Conservation (phyloP, 129 eudicot species). For the Tagetes erecta region DNA sequence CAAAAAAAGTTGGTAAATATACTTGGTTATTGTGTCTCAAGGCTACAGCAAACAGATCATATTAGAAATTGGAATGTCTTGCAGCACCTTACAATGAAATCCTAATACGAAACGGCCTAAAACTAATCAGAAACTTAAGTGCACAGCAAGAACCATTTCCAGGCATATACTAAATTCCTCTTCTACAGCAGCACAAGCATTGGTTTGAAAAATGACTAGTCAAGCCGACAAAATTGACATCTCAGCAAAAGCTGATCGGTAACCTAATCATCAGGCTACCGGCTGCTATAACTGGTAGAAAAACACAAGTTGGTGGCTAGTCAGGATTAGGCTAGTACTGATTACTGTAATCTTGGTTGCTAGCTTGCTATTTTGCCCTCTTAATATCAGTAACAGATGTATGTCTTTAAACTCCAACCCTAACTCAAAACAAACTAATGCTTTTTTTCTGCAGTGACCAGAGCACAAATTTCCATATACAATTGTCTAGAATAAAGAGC, state of each 20-base stretch:
- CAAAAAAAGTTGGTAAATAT: not conserved
- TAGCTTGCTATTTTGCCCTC: not conserved
- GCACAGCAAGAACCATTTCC: not conserved
- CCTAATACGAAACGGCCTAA: not conserved
- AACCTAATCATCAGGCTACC: not conserved
- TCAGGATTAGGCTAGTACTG: not conserved
- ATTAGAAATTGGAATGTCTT: not conserved
- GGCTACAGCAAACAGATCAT: constrained; percentile 10
- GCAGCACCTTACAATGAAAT: constrained; percentile 1
- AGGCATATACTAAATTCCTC: not conserved
- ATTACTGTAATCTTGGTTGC: not conserved
- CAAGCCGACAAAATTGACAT: not conserved
- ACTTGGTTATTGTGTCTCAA: not conserved
- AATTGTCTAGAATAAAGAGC: not conserved
- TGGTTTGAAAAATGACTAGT: not conserved
- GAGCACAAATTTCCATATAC: not conserved
- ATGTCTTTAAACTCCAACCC: not conserved
- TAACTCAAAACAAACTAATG: constrained; percentile 8
- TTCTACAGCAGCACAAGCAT: not conserved
- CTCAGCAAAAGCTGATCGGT: not conserved
- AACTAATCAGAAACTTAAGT: not conserved
- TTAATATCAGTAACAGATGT: not conserved
- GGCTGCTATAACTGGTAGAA: not conserved
- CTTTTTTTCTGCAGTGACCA: constrained; percentile 1
- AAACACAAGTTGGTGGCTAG: not conserved